Evolutionary conservation across 176 grass and related monocot genomes (phyloP).

Genomic region (Puya raimondii): DNA sequence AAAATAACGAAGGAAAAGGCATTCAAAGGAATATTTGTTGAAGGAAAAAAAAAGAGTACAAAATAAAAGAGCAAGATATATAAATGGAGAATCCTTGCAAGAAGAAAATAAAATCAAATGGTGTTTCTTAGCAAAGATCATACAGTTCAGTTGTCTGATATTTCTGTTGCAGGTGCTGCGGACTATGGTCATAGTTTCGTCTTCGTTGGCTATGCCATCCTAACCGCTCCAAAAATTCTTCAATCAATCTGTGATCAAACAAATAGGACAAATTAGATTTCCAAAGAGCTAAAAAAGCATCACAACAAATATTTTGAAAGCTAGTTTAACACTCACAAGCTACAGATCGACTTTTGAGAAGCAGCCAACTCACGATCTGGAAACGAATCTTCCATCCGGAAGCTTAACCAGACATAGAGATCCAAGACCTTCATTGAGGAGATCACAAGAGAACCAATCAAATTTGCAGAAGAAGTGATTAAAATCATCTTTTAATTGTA

Average conservation of each 20-base stretch:
- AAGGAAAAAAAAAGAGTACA: neutral
- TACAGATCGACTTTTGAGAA: conserved; percentile 87
- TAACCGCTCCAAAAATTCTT: conserved; percentile 75
- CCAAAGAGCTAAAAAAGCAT: conserved; percentile 6
- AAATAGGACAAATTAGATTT: conserved; percentile 18
- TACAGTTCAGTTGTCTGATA: conserved; percentile 48
- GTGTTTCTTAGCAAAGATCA: conserved; percentile 2
- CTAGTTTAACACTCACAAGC: conserved; percentile 51
- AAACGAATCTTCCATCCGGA: conserved; percentile 80
- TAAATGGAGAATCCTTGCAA: neutral
- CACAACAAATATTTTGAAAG: conserved; percentile 7
- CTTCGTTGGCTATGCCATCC: conserved; percentile 37
- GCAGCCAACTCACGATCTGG: conserved; percentile 78
- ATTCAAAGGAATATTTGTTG: neutral
- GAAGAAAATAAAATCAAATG: neutral
- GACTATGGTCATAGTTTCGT: conserved; percentile 21
- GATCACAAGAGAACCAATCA: conserved; percentile 6
- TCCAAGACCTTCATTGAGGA: conserved; percentile 61
- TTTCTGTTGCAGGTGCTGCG: conserved; percentile 31
- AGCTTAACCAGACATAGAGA: conserved; percentile 98
- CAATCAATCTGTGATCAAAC: conserved; percentile 54
- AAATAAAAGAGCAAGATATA: neutral
- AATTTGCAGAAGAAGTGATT: neutral
- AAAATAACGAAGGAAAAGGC: too few relatives aligned
- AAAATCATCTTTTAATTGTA: neutral